phyloP scores from a whole-genome alignment of 2,329 filamentous ascomycete species.

The Exserohilum turcica region DNA sequence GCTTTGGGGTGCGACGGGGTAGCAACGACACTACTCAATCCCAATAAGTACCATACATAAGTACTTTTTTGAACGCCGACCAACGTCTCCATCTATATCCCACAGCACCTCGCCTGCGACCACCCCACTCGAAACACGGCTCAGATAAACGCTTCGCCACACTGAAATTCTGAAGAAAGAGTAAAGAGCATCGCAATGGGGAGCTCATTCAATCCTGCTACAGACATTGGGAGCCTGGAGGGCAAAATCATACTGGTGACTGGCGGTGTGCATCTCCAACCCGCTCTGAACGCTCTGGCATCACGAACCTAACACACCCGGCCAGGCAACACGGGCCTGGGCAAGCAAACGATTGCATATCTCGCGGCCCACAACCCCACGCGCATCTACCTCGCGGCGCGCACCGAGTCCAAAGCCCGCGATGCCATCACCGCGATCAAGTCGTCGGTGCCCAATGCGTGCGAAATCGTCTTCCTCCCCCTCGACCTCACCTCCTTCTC shows the following conservation, averaged over 20 bases:
- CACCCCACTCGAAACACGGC: background rate
- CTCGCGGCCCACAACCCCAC: constrained; percentile 52
- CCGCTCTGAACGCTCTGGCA: background rate
- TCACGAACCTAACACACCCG: constrained; percentile 3
- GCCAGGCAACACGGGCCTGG: constrained; percentile 55
- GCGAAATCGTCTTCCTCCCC: constrained; percentile 46
- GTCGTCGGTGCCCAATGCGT: constrained; percentile 39
- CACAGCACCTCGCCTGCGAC: constrained; percentile 8
- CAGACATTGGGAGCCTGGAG: constrained; percentile 30
- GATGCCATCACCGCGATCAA: constrained; percentile 51
- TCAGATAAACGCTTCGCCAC: constrained; percentile 16
- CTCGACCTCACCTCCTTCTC: constrained; percentile 52
- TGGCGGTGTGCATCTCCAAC: constrained; percentile 32
- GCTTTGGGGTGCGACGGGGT: too few species aligned
- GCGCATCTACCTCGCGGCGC: constrained; percentile 55
- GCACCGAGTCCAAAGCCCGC: constrained; percentile 50
- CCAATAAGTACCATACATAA: too few species aligned
- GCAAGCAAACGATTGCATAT: constrained; percentile 52
- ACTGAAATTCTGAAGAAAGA: constrained; percentile 4
- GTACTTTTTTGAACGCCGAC: background rate
- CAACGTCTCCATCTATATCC: background rate
- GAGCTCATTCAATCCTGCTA: constrained; percentile 34
- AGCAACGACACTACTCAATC: too few species aligned
- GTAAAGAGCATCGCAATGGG: constrained; percentile 19
- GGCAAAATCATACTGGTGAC: constrained; percentile 46